A percentile compares a stretch with the other conserved stretches of the same genome.
These are phyloP conservation scores for Trebouxia sp. DNA, from an alignment of 139 green algal genomes.

Conservation along the genomic window DNA sequence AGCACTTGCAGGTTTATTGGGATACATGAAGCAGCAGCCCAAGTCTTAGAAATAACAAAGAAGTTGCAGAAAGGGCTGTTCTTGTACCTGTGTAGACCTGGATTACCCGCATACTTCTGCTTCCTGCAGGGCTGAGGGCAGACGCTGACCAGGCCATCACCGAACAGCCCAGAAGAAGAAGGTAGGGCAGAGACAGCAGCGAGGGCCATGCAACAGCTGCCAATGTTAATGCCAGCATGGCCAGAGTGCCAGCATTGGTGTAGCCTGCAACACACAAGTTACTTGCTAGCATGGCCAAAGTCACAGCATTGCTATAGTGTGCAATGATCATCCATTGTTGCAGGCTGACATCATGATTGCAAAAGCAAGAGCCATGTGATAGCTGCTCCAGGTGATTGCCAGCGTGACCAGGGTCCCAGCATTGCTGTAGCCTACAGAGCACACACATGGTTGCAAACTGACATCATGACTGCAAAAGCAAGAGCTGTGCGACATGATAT, in stretches of 20 bases:
- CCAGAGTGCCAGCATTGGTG: conserved; percentile 17
- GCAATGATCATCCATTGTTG: neutral
- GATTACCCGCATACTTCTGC: neutral
- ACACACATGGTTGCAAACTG: neutral
- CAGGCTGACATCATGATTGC: neutral
- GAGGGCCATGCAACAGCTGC: conserved; percentile 33
- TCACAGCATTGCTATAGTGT: too few species aligned
- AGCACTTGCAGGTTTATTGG: too few species aligned
- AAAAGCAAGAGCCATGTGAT: neutral
- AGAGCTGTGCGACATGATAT: too few species aligned
- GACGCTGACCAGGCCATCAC: neutral
- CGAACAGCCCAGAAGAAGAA: conserved; percentile 26
- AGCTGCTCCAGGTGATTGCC: neutral
- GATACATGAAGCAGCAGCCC: too few species aligned
- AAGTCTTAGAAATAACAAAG: too few species aligned
- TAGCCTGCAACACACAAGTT: neutral
- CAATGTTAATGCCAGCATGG: neutral
- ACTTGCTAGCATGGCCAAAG: neutral
- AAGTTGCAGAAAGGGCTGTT: too few species aligned
- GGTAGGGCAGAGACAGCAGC: conserved; percentile 35
- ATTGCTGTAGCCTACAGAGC: neutral
- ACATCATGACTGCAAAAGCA: neutral
- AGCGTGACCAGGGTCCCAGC: neutral
- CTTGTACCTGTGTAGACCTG: neutral
- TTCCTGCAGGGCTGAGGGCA: neutral